phyloP scores from a whole-genome alignment of 2,329 filamentous ascomycete genomes.

The Sporothrix sp. region DNA sequence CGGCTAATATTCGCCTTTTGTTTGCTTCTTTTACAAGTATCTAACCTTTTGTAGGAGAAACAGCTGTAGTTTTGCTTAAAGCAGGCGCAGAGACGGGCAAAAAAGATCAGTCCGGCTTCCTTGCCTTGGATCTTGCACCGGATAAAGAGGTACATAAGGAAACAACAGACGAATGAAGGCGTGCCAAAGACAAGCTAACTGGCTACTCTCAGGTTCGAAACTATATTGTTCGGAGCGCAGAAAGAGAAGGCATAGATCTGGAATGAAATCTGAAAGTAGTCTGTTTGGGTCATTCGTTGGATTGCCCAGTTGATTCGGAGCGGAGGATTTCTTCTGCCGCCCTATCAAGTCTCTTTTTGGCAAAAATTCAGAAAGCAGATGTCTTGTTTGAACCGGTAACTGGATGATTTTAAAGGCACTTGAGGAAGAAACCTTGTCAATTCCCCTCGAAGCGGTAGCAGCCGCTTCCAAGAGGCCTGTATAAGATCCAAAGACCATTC shows the following conservation, averaged over 20 bases:
- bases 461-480: too few species aligned
- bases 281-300: too few species aligned
- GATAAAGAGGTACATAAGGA: slow-evolving; percentile 61
- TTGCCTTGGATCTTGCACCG: slow-evolving; percentile 75
- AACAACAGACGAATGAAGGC: too few species aligned
- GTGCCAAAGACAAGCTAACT: slow-evolving; percentile 2
- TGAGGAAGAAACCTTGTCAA: too few species aligned
- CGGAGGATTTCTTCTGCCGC: too few species aligned
- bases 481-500: too few species aligned
- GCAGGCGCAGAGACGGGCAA: slow-evolving; percentile 75
- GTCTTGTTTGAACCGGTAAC: too few species aligned
- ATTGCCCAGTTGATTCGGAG: too few species aligned
- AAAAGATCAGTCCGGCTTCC: slow-evolving; percentile 57
- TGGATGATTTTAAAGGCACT: too few species aligned
- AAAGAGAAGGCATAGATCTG: slow-evolving; percentile 70
- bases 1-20: not conserved
- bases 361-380: too few species aligned
- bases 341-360: too few species aligned
- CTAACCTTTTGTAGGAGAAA: slow-evolving; percentile 48
- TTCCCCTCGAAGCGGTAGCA: too few species aligned
- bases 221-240: slow-evolving; percentile 69
- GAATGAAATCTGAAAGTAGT: not conserved
- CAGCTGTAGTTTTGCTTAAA: slow-evolving; percentile 72
- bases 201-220: slow-evolving; percentile 48
- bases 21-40: not conserved